Base-by-base conservation (phyloP, 352 stramenopile genomes). In the Albugo candida region DNA sequence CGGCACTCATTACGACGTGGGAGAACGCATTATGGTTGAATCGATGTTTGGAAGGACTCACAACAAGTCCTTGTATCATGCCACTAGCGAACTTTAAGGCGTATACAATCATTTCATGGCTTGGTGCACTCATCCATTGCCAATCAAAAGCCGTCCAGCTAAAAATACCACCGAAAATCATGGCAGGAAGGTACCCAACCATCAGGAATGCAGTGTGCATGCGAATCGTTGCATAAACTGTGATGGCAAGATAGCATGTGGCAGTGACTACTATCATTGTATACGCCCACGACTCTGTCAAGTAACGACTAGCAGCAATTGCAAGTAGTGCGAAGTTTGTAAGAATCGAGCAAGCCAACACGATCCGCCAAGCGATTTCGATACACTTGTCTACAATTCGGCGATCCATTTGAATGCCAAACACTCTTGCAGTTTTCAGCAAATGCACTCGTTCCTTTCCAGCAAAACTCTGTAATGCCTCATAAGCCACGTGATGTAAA, bases 21-120 rank as follows among this genome's bases (percentile, higher is more conserved):
- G 78, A 85, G 36, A 91, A 61, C 40, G 78, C 78, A 47, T 91
- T 91, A 67, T 91, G 78, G 71, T 91, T 91, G 58, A 91, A 91
- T 52, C 75, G 73, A 59, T 80, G 62, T 54, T 81, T 80, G 64
- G 65, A 82, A 20, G 78, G 78, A 44, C 69, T 78, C 58, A 79
- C 80, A 19, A 86, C 74, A 36, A 86, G 66, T 2, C 70, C 75
- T 60, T 91, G 78, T 49, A 88, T 70, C 53, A 88, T 64, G 11
- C 73, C 78, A 35, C 74, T 70, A 41, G 67, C 59, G 35, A 91
- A 65, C 56, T 88, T 91, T 46, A 88, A 42, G 21, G 71, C 45
- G 59, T 88, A 86, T 39, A 91, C 70, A 36, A 91, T 63, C 45
- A 91, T 59, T 55, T 91, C 78, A 51, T 83, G 82, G 51, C 55